Evolutionary conservation across 1,284 basidiomycete species (phyloP).

Genomic region (Wolfiporia cocos): DNA sequence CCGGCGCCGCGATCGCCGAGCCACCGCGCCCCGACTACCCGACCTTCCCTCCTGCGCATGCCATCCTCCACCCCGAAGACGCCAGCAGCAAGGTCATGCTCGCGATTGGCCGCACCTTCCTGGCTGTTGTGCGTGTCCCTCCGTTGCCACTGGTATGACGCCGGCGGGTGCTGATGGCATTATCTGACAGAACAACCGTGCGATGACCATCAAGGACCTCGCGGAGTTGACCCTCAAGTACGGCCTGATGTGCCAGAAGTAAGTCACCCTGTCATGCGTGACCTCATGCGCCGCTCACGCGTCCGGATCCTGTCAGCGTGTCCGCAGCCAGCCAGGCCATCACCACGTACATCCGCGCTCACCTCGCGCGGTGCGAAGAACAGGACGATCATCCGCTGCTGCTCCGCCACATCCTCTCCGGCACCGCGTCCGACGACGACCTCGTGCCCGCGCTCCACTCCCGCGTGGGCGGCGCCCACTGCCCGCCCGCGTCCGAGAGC

Average conservation of each 20-base stretch:
- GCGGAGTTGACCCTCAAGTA: constrained; percentile 58
- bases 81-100: constrained; percentile 61
- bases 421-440: constrained; percentile 63
- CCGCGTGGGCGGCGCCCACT: constrained; percentile 59
- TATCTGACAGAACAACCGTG: constrained; percentile 59
- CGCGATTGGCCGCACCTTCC: constrained; percentile 63
- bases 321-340: constrained; percentile 75
- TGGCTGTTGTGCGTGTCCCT: constrained; percentile 56
- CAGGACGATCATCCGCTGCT: constrained; percentile 70
- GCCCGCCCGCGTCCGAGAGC: constrained; percentile 35
- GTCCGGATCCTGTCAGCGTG: constrained; percentile 34
- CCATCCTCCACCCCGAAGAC: constrained; percentile 69
- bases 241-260: constrained; percentile 73
- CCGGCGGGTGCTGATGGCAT: constrained; percentile 6
- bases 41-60: constrained; percentile 52
- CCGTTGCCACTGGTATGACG: constrained; percentile 4
- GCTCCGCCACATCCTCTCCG: constrained; percentile 64
- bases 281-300: constrained; percentile 4
- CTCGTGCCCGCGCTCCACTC: constrained; percentile 67
- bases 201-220: constrained; percentile 79
- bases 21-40: constrained; percentile 16
- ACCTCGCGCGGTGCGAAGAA: constrained; percentile 60
- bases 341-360: constrained; percentile 69
- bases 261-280: constrained; percentile 22
- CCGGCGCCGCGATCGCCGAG: constrained; percentile 7